phyloP scores from a whole-genome alignment of 2,329 filamentous ascomycete genomes.

The Fusarium equiseti region DNA sequence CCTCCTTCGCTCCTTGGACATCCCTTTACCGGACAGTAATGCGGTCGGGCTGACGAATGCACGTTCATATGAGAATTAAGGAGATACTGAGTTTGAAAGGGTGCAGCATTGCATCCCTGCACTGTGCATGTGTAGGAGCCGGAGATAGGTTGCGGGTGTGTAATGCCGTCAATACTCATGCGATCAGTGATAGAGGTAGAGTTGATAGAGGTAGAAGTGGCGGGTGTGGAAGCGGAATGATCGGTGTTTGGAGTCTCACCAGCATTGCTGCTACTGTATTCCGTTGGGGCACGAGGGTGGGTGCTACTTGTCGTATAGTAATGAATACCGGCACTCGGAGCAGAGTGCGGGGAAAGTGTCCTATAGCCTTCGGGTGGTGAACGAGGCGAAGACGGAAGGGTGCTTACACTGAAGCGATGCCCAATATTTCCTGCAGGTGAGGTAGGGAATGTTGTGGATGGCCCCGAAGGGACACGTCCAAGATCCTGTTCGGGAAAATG shows the following conservation, averaged over 20 bases:
- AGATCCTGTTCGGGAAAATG: conserved; percentile 51
- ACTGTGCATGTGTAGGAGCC: conserved; percentile 70
- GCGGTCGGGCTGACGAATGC: conserved; percentile 73
- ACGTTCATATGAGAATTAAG: conserved; percentile 84
- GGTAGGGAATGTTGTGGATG: conserved; percentile 47
- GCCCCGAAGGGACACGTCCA: conserved; percentile 40
- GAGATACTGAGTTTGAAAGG: conserved; percentile 82
- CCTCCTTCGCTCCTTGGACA: conserved; percentile 74
- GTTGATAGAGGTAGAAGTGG: conserved; percentile 47
- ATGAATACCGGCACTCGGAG: conserved; percentile 56
- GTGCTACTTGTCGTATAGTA: conserved; percentile 51
- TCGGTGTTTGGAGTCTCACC: conserved; percentile 62
- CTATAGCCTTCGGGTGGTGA: conserved; percentile 63
- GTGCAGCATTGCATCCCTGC: conserved; percentile 74
- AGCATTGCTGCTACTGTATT: conserved; percentile 60
- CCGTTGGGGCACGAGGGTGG: conserved; percentile 54
- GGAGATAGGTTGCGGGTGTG: conserved; percentile 62
- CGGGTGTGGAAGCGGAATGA: conserved; percentile 58
- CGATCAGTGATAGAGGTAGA: conserved; percentile 59
- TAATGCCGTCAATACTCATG: conserved; percentile 70
- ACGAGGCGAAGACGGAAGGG: conserved; percentile 59
- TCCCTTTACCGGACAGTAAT: conserved; percentile 73
- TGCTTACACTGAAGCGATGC: conserved; percentile 49
- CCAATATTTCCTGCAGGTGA: conserved; percentile 50
- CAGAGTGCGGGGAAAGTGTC: conserved; percentile 61